Evolutionary conservation across 208 protist genomes (phyloP), one percentile per base, ranked within the genome.

Genomic region (Crithidia mellificae): DNA sequence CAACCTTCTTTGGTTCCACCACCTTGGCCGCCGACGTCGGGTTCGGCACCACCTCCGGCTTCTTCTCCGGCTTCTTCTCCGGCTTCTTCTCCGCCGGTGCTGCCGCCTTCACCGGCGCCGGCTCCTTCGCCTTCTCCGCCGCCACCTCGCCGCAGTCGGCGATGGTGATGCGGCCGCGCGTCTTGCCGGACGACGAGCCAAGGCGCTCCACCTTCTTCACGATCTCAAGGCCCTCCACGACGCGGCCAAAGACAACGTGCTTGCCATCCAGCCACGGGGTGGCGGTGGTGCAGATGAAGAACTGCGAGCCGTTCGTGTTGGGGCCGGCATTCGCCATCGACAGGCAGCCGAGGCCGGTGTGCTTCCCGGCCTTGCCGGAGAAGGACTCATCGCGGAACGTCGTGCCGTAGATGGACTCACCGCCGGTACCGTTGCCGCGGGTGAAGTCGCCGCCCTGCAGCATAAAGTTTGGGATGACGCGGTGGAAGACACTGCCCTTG

Each of bases 291-390:
- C 90, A 96, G 52, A 98, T 96, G 68, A 97, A 98, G 68, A 98
- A 98, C 79, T 98, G 94, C 24, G 90, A 96, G 12, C 95, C 95
- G 61, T 99, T 99, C 7, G 98, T 99, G 81, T 99, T 93, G 12
- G 94, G 91, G 27, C 98, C 98, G 12, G 96, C 84, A 70, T 99
- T 99, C 24, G 98, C 98, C 98, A 99, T 99, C 12, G 98, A 99
- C 2, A 99, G 90, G 38, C 94, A 85, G 54, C 98, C 97, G 29
- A 96, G 49, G 30, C 89, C 88, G 17, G 85, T 95, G 77, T 97
- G 91, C 59, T 80, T 80, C 17, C 92, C 92, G 17, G 95, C 93
- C 84, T 98, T 98, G 24, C 96, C 89, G 29, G 90, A 90, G 69
- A 99, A 99, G 65, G 96, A 97, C 85, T 99, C 98, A 73, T 99